Evolutionary conservation across 1,139 yeast genomes (phyloP).

Genomic region (Kluyveromyces sp.): DNA sequence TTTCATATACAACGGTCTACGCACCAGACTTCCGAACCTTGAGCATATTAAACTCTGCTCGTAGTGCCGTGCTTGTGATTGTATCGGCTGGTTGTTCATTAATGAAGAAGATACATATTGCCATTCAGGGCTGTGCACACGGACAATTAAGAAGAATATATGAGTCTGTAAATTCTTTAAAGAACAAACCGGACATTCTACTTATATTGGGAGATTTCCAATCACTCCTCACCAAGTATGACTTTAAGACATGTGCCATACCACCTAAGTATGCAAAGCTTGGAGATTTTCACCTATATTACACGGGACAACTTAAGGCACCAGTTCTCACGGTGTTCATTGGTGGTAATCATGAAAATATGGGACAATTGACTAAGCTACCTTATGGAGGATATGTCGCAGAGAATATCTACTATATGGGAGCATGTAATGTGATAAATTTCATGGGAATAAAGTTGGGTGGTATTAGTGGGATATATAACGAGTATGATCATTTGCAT

Average conservation of each 20-base stretch:
- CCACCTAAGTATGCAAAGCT: conserved; percentile 46
- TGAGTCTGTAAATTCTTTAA: conserved; percentile 21
- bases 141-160: conserved; percentile 69
- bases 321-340: conserved; percentile 75
- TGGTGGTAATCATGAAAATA: conserved; percentile 95
- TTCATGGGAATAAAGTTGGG: conserved; percentile 66
- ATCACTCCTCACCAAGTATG: conserved; percentile 54
- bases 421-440: conserved; percentile 69
- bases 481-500: conserved; percentile 37
- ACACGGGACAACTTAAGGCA: conserved; percentile 51
- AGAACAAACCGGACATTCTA: conserved; percentile 47
- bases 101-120: conserved; percentile 35
- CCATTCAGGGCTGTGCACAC: conserved; percentile 92
- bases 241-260: conserved; percentile 58
- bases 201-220: conserved; percentile 81
- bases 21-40: too few species aligned
- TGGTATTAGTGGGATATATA: conserved; percentile 82
- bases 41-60: too few species aligned
- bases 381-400: conserved; percentile 94
- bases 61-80: background rate
- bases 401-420: conserved; percentile 81
- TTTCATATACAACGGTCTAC: too few species aligned
- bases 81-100: background rate
- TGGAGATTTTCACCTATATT: conserved; percentile 78
- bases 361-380: conserved; percentile 65